phyloP scores from a whole-genome alignment of 306 rosid genomes.

The Cotoneaster glaucophyllus region DNA sequence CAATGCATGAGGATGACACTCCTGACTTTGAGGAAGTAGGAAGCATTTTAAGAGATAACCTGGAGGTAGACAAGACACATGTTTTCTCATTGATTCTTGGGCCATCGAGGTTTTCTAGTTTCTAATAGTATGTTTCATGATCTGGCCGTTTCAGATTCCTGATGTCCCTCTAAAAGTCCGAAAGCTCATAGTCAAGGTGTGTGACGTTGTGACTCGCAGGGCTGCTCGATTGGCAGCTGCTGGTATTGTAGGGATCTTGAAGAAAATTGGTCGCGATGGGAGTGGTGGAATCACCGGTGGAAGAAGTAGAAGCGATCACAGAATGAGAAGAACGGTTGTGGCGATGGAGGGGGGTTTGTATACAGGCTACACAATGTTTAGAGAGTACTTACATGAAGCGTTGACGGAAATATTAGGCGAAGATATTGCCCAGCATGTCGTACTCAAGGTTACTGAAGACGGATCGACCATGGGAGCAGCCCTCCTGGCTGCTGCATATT shows the following conservation, averaged over 20 bases:
- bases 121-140: conserved; percentile 10
- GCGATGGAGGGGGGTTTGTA: conserved; percentile 83
- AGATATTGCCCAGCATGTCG: conserved; percentile 64
- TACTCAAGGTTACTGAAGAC: conserved; percentile 71
- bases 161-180: conserved; percentile 63
- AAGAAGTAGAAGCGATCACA: conserved; percentile 51
- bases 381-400: conserved; percentile 76
- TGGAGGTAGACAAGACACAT: conserved; percentile 49
- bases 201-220: conserved; percentile 74
- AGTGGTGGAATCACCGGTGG: conserved; percentile 77
- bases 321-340: conserved; percentile 64
- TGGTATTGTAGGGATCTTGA: conserved; percentile 78
- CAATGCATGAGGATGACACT: conserved; percentile 82
- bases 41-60: conserved; percentile 43
- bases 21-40: conserved; percentile 65
- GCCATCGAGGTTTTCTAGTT: neutral
- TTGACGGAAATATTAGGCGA: conserved; percentile 72
- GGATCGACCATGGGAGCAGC: conserved; percentile 88
- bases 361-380: conserved; percentile 55
- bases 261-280: conserved; percentile 88
- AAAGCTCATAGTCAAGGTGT: conserved; percentile 65
- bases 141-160: conserved; percentile 44
- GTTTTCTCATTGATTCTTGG: too few species aligned
- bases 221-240: conserved; percentile 93
- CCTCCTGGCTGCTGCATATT: conserved; percentile 74